Conservation (phyloP, 2,329 filamentous ascomycete species). For the Trichothecium sympodiale region DNA sequence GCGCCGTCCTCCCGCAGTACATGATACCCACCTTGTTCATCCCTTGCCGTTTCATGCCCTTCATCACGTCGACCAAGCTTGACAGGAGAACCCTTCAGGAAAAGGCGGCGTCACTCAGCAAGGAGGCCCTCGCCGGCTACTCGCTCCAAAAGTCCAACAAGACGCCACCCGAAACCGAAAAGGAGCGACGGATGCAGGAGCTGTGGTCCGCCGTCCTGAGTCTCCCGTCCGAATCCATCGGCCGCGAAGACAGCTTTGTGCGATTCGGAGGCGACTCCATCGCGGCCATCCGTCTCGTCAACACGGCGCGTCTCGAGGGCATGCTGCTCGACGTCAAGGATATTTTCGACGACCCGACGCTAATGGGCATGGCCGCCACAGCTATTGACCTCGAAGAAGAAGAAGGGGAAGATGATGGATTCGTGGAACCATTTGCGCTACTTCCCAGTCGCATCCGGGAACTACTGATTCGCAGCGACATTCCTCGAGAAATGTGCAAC, state of each 20-base stretch:
- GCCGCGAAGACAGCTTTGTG: conserved; percentile 47
- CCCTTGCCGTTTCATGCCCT: conserved; percentile 5
- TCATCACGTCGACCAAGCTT: conserved; percentile 7
- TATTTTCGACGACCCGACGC: conserved; percentile 5
- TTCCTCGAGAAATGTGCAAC: neutral
- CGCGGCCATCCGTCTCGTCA: conserved; percentile 30
- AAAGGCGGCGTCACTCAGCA: neutral
- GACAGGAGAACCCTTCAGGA: conserved; percentile 5
- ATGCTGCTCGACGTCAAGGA: conserved; percentile 2
- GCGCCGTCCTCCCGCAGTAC: conserved; percentile 4
- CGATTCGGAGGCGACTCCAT: conserved; percentile 49
- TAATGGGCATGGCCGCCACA: conserved; percentile 2
- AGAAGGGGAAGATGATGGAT: no score
- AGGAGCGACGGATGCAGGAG: conserved; percentile 26
- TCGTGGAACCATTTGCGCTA: no score
- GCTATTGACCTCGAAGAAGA: no score
- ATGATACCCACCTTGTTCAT: conserved; percentile 8
- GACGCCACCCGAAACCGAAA: neutral
- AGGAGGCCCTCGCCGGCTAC: neutral
- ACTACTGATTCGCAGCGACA: no score
- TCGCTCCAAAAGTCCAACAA: conserved; percentile 1
- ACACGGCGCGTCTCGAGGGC: neutral
- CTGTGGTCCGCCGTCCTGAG: conserved; percentile 37
- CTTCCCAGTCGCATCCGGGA: no score
- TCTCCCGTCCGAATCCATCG: conserved; percentile 33